phyloP scores from a whole-genome alignment of 176 grass and related monocot species.

The Cenchrus fungigraminus region DNA sequence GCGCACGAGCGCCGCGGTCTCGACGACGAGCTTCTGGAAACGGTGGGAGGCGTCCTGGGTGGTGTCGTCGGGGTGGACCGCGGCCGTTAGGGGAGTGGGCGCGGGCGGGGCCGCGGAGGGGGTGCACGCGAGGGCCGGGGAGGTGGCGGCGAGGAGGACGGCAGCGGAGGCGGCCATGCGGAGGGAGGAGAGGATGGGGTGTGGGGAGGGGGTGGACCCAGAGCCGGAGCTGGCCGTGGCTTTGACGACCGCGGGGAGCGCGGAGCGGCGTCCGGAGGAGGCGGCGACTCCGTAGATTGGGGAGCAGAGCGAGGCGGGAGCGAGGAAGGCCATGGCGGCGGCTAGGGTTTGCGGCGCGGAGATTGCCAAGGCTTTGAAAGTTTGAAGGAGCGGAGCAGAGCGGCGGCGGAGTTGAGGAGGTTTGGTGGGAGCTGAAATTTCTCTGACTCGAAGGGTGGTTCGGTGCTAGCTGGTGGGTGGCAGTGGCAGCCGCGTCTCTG shows the following conservation, averaged over 20 bases:
- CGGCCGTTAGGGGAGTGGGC: conserved; percentile 11
- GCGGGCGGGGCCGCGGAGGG: not conserved
- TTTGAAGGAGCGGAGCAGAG: not conserved
- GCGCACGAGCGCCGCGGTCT: conserved; percentile 60
- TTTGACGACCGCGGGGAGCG: conserved; percentile 28
- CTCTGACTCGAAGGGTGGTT: not conserved
- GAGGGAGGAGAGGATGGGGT: conserved; percentile 55
- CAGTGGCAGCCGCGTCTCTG: not conserved
- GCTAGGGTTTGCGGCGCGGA: conserved; percentile 48
- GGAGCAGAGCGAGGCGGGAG: conserved; percentile 26
- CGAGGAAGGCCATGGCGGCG: conserved; percentile 58
- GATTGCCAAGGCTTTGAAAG: conserved; percentile 31
- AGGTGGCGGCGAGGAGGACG: conserved; percentile 59
- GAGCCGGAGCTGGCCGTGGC: conserved; percentile 41
- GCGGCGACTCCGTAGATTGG: not conserved
- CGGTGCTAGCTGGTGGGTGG: not conserved
- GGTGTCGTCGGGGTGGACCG: not conserved
- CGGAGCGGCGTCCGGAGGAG: conserved; percentile 14
- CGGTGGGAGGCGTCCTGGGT: conserved; percentile 26
- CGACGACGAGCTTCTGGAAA: conserved; percentile 65
- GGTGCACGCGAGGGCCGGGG: conserved; percentile 50
- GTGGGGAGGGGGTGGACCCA: not conserved
- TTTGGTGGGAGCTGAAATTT: conserved; percentile 14
- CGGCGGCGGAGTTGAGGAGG: conserved; percentile 14
- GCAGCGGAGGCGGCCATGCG: conserved; percentile 62